Evolutionary conservation across 2,329 filamentous ascomycete species (phyloP), one percentile per base, ranked within the genome.

Genomic region (Neonectria coccinea): DNA sequence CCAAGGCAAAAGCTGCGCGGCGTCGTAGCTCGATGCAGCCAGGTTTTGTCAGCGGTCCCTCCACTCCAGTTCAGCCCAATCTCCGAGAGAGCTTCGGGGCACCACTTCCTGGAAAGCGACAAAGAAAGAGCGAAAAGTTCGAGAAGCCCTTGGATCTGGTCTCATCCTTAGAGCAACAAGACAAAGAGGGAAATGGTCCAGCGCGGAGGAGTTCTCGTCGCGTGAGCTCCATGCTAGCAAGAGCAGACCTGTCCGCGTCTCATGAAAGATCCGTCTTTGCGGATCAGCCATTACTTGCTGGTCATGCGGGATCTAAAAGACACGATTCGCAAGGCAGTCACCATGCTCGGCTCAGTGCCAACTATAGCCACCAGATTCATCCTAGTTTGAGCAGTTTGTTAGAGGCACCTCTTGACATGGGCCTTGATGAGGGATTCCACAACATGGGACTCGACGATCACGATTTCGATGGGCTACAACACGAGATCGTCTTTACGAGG

Each of bases 201-300:
- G 85, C 84, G 0, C 81, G 88, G 56, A 83, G 88, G 64, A 88
- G 88, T 66, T 91, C 88, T 18, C 89, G 96, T 47, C 88, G 96
- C 55, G 91, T 98, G 27, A 99, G 96, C 81, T 98, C 95, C 16
- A 87, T 97, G 80, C 84, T 97, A 57, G 94, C 94, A 16, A 87
- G 95, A 73, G 92, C 92, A 33, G 95, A 97, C 75, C 82, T 97
- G 20, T 95, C 93, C 0, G 91, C 92, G 10, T 96, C 91, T 16
- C 92, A 95, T 69, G 94, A 97, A 70, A 87, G 92, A 72, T 85
- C 90, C 1, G 86, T 90, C n/a, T 97, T 97, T 75, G 86, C 89
- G 29, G 94, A 97, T 53, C 87, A 85, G 76, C 79, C 76, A 68
- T 83, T 77, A 3, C 74, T 79, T 9, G 72, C 80, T 9, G 78